Evolutionary conservation across 2,329 filamentous ascomycete species (phyloP).

Genomic region (Colletotrichum plurivorum): DNA sequence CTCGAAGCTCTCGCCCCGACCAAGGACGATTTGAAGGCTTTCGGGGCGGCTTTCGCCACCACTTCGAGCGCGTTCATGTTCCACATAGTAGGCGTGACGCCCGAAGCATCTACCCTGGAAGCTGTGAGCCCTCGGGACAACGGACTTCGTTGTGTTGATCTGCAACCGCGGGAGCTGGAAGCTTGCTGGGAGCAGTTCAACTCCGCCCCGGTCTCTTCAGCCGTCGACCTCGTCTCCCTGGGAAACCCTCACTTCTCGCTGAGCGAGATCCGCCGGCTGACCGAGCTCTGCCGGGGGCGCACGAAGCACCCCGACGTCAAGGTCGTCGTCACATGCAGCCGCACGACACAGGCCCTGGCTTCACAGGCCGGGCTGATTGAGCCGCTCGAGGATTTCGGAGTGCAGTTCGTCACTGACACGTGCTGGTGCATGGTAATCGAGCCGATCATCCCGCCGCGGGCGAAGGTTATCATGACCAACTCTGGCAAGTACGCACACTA

Average conservation of each 20-base stretch:
- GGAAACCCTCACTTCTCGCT: conserved; percentile 62
- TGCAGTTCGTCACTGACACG: conserved; percentile 57
- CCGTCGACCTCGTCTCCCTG: conserved; percentile 55
- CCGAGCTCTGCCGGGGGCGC: conserved; percentile 46
- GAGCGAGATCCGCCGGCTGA: conserved; percentile 51
- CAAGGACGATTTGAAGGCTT: conserved; percentile 56
- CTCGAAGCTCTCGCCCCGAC: conserved; percentile 45
- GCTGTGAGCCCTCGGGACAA: neutral
- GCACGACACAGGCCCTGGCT: neutral
- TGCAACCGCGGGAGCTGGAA: neutral
- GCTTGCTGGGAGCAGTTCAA: conserved; percentile 1
- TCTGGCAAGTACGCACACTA: conserved; percentile 64
- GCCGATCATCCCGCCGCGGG: conserved; percentile 50
- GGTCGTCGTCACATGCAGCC: conserved; percentile 39
- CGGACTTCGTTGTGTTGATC: neutral
- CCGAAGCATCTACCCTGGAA: conserved; percentile 47
- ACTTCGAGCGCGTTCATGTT: conserved; percentile 59
- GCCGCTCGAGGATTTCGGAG: conserved; percentile 54
- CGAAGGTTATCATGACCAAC: conserved; percentile 57
- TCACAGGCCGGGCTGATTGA: conserved; percentile 47
- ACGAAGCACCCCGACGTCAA: conserved; percentile 42
- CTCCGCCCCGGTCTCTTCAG: neutral
- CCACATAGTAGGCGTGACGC: conserved; percentile 56
- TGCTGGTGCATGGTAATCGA: conserved; percentile 64
- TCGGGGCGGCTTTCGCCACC: conserved; percentile 60